A percentile compares a stretch with the other conserved stretches of the same genome.
These are phyloP conservation scores for Jamesozyma piceae DNA, from an alignment of 805 yeast species.

Conservation along the genomic window DNA sequence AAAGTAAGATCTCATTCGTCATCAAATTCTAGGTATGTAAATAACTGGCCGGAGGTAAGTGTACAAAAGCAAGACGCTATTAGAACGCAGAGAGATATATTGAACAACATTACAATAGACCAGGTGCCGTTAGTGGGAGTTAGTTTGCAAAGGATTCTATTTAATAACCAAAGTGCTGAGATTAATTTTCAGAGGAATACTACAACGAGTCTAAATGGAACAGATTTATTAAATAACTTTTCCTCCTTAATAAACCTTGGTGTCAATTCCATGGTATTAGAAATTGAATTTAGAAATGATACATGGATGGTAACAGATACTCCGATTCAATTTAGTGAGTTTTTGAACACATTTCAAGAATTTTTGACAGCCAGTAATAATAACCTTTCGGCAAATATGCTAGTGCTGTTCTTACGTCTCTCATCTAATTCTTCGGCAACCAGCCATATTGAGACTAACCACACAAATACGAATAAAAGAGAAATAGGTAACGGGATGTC, in stretches of 20 bases:
- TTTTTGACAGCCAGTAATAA: constrained; percentile 38
- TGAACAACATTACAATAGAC: constrained; percentile 33
- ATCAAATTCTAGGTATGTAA: not conserved
- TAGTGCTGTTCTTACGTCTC: constrained; percentile 35
- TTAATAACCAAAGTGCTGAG: constrained; percentile 10
- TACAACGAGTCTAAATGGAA: constrained; percentile 2
- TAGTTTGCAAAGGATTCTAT: constrained; percentile 28
- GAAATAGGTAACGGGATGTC: constrained; percentile 12
- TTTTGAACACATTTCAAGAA: constrained; percentile 24
- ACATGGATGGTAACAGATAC: constrained; percentile 19
- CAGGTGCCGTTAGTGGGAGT: constrained; percentile 36
- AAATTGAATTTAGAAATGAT: constrained; percentile 47
- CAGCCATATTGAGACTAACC: not conserved
- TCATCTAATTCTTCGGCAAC: not conserved
- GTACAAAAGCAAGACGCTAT: constrained; percentile 28
- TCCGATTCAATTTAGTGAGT: constrained; percentile 15
- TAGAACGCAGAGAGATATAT: constrained; percentile 41
- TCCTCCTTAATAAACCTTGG: constrained; percentile 36
- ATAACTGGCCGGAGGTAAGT: constrained; percentile 29
- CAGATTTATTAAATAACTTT: constrained; percentile 24
- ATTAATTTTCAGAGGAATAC: constrained; percentile 25
- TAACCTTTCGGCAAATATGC: constrained; percentile 36
- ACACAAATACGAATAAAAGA: not conserved
- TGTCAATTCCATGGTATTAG: constrained; percentile 39
- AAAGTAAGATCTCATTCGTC: not conserved